Evolutionary conservation across 202 grass and related monocot genomes (phyloP).

Genomic region (Elaeis oleifera): DNA sequence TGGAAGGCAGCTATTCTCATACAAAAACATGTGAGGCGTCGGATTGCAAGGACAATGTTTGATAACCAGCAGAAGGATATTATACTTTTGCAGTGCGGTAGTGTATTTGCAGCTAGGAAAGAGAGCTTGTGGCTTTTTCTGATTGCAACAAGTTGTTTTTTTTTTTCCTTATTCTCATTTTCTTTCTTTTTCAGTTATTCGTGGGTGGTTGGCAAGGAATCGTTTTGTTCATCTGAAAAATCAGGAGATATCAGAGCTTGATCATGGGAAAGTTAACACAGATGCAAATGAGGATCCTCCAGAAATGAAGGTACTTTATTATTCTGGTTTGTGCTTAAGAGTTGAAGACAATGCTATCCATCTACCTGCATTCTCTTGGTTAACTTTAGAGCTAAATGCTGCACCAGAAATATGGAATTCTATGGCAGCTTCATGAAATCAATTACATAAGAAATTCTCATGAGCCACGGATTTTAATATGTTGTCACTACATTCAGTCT

Average conservation of each 20-base stretch:
- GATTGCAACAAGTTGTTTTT: neutral
- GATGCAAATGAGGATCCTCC: conserved; percentile 20
- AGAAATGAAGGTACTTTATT: conserved; percentile 29
- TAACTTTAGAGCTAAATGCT: too few species aligned
- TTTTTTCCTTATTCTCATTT: conserved; percentile 27
- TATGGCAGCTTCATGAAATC: too few species aligned
- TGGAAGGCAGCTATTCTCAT: conserved; percentile 82
- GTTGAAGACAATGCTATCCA: too few species aligned
- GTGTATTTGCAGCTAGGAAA: conserved; percentile 6
- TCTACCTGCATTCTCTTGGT: too few species aligned
- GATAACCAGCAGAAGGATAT: conserved; percentile 51
- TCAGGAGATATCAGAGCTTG: conserved; percentile 26
- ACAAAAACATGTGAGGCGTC: conserved; percentile 67
- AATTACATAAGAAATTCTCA: too few species aligned
- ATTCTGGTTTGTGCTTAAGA: conserved; percentile 24
- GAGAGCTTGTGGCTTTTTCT: neutral
- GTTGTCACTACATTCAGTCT: too few species aligned
- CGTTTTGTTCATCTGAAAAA: conserved; percentile 44
- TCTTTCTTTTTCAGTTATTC: conserved; percentile 55
- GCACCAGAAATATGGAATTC: too few species aligned
- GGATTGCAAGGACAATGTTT: conserved; percentile 43
- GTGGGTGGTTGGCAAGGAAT: conserved; percentile 68
- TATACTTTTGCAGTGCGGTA: conserved; percentile 77
- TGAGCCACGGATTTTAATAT: too few species aligned
- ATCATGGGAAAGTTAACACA: conserved; percentile 22